These are phyloP conservation scores for Plantago major DNA, from an alignment of 257 asterid genomes.

Conservation along the genomic window DNA sequence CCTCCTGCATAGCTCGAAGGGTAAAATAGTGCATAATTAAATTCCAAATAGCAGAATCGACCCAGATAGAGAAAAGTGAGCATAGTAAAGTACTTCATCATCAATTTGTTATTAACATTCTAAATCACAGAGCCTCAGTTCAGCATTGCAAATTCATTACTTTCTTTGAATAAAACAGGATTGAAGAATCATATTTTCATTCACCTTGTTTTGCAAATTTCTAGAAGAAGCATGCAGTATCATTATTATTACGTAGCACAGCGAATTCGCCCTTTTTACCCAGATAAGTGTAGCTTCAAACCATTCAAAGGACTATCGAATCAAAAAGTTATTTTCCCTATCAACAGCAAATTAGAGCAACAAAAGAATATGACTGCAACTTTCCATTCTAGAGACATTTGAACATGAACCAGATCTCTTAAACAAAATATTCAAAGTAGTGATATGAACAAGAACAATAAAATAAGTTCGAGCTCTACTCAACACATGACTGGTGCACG, in stretches of 20 bases:
- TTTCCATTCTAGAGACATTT: no score
- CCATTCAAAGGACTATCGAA: no score
- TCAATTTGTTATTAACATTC: neutral
- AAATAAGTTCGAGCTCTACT: constrained; percentile 13
- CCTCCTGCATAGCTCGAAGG: constrained; percentile 55
- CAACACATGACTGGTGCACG: neutral
- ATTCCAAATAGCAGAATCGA: constrained; percentile 9
- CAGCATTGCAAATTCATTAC: neutral
- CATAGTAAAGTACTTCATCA: neutral
- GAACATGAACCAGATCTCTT: no score
- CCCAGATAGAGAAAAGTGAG: constrained; percentile 7
- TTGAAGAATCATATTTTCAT: neutral
- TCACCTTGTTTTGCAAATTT: no score
- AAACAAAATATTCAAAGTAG: neutral
- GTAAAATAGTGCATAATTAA: constrained; percentile 21
- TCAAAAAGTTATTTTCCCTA: no score
- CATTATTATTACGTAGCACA: no score
- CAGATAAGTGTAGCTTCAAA: no score
- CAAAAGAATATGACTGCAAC: no score
- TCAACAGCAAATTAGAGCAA: no score
- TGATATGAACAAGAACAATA: neutral
- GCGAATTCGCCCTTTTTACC: no score
- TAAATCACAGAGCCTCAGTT: neutral
- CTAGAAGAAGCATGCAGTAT: no score
- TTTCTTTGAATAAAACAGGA: neutral